Evolutionary conservation across 352 stramenopile genomes (phyloP).

Genomic region (Aphanomyces cochlioides): DNA sequence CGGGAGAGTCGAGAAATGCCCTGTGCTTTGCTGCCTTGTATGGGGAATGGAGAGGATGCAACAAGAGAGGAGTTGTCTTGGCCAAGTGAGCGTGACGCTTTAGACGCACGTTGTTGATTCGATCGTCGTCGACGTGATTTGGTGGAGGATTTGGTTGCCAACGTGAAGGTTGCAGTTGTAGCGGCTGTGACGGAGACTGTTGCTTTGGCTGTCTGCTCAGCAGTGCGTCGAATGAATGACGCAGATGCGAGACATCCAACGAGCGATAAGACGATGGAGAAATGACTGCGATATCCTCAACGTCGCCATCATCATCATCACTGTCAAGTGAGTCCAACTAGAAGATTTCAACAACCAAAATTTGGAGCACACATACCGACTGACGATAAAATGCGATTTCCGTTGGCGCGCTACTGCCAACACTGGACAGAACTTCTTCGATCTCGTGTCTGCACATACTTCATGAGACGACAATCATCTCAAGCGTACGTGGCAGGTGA

Average conservation of each 20-base stretch:
- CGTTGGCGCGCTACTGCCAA: slow-evolving; percentile 61
- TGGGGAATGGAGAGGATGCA: slow-evolving; percentile 13
- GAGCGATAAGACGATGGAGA: neutral
- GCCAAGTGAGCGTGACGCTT: slow-evolving; percentile 11
- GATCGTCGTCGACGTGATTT: neutral
- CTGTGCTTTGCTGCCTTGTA: slow-evolving; percentile 28
- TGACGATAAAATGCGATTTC: slow-evolving; percentile 51
- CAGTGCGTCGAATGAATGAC: slow-evolving; percentile 5
- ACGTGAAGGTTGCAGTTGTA: too few species aligned
- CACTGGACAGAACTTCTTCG: slow-evolving; percentile 39
- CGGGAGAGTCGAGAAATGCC: neutral
- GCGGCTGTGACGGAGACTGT: too few species aligned
- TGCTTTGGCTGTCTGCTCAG: neutral
- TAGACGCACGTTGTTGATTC: slow-evolving; percentile 6
- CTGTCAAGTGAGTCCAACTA: neutral
- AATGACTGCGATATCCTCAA: neutral
- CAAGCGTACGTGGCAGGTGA: slow-evolving; percentile 30
- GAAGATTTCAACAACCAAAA: slow-evolving; percentile 8
- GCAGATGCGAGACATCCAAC: slow-evolving; percentile 9
- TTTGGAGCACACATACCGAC: slow-evolving; percentile 42
- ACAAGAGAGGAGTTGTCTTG: slow-evolving; percentile 1
- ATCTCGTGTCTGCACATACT: slow-evolving; percentile 27
- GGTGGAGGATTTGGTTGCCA: slow-evolving; percentile 5
- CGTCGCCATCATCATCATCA: neutral
- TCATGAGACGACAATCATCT: slow-evolving; percentile 40